Base-by-base conservation (phyloP, 495 filamentous ascomycete genomes). In the Aspergillus ellipticus region DNA sequence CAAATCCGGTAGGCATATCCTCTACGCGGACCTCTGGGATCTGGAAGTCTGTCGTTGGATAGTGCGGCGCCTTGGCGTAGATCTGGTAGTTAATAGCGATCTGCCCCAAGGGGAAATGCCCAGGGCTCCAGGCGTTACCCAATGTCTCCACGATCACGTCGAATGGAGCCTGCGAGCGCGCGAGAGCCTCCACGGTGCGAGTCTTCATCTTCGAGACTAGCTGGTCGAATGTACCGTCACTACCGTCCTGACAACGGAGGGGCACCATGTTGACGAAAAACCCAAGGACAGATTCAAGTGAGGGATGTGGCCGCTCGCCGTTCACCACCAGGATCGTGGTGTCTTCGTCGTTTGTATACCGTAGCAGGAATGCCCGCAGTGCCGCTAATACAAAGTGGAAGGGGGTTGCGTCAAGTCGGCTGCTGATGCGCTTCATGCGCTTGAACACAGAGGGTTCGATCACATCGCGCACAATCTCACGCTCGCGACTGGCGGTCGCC, bases 301-400 rank as follows among this genome's bases (percentile, higher is more conserved):
- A 8, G 31, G 31, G 9, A 7, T 33, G 31, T 8, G 31, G 31
- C 31, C 31, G 31, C 9, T 33, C 13, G 31, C 31, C 31, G 13
- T 33, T 13, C 31, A 33, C 31, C 31, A 33, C 13, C 31, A 33
- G 13, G 31, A 79, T 63, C 3, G 56, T 54, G 4, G 76, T 1
- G 43, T 70, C 64, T 11, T 62, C 52, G 22, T 63, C 53, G 20
- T 67, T 57, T 1, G 53, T 59, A 35, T 66, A 65, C 1, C 70
- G 62, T 42, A 62, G 65, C 6, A 73, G 49, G 20, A 75, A 55
- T 1, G 65, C 62, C 29, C 61, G 57, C 51, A 73, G 66, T 8
- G 66, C 63, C 28, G 73, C 62, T 28, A 76, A 49, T 35, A 72
- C 63, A 43, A 73, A 67, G 48, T 77, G 73, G 58, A 75, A 74